phyloP scores from a whole-genome alignment of 306 rosid genomes.

The Rosa multiflora region DNA sequence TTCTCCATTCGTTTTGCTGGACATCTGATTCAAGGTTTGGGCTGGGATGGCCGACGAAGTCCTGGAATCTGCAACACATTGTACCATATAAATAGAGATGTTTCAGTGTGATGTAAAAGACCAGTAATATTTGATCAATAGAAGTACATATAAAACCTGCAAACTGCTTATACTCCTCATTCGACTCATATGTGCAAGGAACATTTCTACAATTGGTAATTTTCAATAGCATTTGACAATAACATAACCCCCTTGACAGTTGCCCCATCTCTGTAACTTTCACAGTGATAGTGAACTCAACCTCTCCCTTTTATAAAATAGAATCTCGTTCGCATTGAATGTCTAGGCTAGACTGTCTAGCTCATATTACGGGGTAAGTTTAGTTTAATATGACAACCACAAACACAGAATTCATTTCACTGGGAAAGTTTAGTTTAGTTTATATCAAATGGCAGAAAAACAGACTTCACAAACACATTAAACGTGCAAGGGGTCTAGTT shows the following conservation, averaged over 20 bases:
- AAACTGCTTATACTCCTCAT: background rate
- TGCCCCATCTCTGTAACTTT: background rate
- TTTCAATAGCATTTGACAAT: background rate
- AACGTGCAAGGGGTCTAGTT: background rate
- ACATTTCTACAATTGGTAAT: background rate
- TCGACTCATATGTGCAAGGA: background rate
- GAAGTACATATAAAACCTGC: background rate
- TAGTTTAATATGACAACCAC: background rate
- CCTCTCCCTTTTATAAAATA: background rate
- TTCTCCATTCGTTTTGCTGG: background rate
- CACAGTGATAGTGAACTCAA: background rate
- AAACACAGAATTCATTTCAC: background rate
- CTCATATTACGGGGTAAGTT: background rate
- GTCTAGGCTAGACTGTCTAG: background rate
- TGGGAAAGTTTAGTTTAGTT: background rate
- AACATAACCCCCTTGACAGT: background rate
- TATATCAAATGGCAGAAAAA: background rate
- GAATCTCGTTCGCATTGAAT: background rate
- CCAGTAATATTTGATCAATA: background rate
- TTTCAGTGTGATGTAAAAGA: background rate
- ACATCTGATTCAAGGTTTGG: slow-evolving; percentile 42
- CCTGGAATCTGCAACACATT: slow-evolving; percentile 70
- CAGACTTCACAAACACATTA: background rate
- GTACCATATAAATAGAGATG: slow-evolving; percentile 13
- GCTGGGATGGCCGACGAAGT: slow-evolving; percentile 46